Percentiles rank a stretch among this genome's conserved stretches.
Evolutionary conservation across 345 rosid species (phyloP).

Genomic region (Chamaenerion angustifolium): DNA sequence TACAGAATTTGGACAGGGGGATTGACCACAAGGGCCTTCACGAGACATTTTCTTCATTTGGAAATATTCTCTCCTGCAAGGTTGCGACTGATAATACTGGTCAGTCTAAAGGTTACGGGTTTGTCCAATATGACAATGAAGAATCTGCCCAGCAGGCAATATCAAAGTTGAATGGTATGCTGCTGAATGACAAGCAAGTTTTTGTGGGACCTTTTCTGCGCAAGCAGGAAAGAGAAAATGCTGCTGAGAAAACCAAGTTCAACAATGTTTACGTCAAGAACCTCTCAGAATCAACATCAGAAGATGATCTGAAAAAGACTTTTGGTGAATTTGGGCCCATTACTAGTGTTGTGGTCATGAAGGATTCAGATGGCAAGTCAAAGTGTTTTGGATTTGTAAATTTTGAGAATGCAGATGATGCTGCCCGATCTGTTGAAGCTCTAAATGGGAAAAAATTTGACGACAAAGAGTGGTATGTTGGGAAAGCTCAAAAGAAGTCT

Average conservation of each 20-base stretch:
- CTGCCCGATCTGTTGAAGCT: slow-evolving; percentile 70
- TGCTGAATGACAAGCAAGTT: slow-evolving; percentile 89
- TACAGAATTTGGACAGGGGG: slow-evolving; percentile 73
- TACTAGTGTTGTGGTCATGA: slow-evolving; percentile 82
- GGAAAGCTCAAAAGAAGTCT: slow-evolving; percentile 80
- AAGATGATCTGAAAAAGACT: slow-evolving; percentile 53
- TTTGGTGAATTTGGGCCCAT: slow-evolving; percentile 71
- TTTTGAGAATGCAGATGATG: slow-evolving; percentile 78
- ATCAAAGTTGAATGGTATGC: slow-evolving; percentile 74
- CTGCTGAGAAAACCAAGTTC: slow-evolving; percentile 32
- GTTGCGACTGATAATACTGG: slow-evolving; percentile 77
- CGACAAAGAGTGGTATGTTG: slow-evolving; percentile 87
- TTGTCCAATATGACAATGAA: slow-evolving; percentile 76
- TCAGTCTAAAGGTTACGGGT: slow-evolving; percentile 88
- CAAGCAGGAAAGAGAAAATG: slow-evolving; percentile 76
- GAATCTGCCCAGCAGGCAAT: slow-evolving; percentile 76
- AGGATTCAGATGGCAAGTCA: slow-evolving; percentile 68
- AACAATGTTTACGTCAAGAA: slow-evolving; percentile 88
- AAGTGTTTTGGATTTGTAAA: slow-evolving; percentile 92
- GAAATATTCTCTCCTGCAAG: slow-evolving; percentile 82
- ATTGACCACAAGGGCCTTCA: slow-evolving; percentile 85
- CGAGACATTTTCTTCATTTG: slow-evolving; percentile 73
- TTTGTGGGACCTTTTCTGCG: slow-evolving; percentile 89
- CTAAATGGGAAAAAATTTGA: slow-evolving; percentile 70
- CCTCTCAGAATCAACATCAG: slow-evolving; percentile 56